Conservation (phyloP, 2,329 filamentous ascomycete genomes). For the Macrophomina phaseolina region DNA sequence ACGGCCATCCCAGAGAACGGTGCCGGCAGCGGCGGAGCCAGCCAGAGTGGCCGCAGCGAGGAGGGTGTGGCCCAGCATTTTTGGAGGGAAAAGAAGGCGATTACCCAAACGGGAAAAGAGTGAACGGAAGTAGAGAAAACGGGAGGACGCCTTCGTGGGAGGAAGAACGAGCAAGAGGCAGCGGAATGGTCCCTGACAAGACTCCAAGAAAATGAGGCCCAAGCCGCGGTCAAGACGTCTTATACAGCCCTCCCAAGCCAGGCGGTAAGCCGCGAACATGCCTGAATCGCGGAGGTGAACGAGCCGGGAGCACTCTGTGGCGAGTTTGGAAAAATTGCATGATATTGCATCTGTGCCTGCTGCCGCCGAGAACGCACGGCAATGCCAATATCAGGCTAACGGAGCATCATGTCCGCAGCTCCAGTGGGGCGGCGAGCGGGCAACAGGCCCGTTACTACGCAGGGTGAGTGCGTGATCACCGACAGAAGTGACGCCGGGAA, state of each 20-base stretch:
- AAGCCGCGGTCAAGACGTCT: constrained; percentile 5
- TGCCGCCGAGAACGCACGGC: neutral
- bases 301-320: neutral
- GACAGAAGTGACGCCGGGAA: neutral
- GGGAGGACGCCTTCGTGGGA: neutral
- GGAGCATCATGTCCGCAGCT: constrained; percentile 1
- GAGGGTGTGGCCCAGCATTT: constrained; percentile 15
- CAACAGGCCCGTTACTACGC: neutral
- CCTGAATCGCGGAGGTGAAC: neutral
- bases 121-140: neutral
- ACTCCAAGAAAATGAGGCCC: neutral
- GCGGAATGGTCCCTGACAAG: neutral
- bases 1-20: constrained; percentile 68
- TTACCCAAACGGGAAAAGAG: neutral
- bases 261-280: neutral
- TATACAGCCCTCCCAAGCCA: neutral
- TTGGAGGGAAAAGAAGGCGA: neutral
- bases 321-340: constrained; percentile 2
- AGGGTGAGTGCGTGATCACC: neutral
- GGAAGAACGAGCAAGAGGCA: neutral
- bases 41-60: constrained; percentile 5
- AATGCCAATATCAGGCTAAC: constrained; percentile 5
- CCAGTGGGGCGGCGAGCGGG: neutral
- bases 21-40: constrained; percentile 39
- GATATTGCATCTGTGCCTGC: neutral